phyloP scores from a whole-genome alignment of 371 early-diverging fungal genomes.

The Actinomortierella wolfii region DNA sequence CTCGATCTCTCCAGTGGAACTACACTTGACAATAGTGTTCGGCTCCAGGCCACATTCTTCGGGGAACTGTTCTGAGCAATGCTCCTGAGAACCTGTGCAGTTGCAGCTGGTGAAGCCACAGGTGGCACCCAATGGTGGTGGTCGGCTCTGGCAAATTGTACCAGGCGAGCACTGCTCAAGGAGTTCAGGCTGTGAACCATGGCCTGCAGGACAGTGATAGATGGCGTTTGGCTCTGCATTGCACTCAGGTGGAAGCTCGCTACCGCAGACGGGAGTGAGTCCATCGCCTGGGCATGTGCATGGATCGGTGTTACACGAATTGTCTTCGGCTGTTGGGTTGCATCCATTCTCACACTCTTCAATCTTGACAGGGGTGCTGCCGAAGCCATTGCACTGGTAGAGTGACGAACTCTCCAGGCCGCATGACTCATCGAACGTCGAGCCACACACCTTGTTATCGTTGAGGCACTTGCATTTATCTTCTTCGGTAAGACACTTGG shows the following conservation, averaged over 20 bases:
- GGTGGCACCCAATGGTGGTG: background rate
- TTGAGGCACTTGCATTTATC: background rate
- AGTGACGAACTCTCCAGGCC: background rate
- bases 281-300: background rate
- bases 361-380: too few relatives aligned
- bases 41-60: constrained; percentile 2
- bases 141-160: background rate
- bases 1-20: too few relatives aligned
- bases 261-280: background rate
- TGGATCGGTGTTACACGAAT: background rate
- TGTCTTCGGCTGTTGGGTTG: too few relatives aligned
- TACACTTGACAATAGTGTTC: constrained; percentile 11
- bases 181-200: background rate
- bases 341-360: too few relatives aligned
- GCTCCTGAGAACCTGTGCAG: constrained; percentile 1
- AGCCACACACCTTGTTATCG: background rate
- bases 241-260: constrained; percentile 1
- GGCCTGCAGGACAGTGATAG: constrained; percentile 2
- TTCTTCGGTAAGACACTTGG: background rate
- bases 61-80: constrained; percentile 4
- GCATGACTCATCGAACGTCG: constrained; percentile 7
- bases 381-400: constrained; percentile 2
- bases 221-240: background rate
- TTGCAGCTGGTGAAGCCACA: background rate
- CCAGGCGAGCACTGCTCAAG: background rate